Base-by-base conservation (phyloP, 306 rosid genomes). In the Gynostemma pentaphyllum region DNA sequence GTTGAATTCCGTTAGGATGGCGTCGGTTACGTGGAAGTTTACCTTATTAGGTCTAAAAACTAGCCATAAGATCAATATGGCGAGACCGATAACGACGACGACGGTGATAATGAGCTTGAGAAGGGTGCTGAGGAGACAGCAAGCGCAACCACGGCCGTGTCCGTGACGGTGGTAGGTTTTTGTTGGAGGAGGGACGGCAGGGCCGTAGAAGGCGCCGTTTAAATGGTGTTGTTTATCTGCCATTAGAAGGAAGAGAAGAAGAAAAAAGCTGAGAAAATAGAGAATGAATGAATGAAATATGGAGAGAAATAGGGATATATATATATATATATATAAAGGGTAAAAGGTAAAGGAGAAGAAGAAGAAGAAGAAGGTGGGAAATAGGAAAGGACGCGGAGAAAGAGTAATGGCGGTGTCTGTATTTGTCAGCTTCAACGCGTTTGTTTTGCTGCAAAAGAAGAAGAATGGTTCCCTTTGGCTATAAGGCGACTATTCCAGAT, bases 1-100 rank as follows among this genome's bases (percentile, higher is more conserved):
- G 70, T 39, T 44, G 78, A 77, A 72, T 42, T 72, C 53, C 4
- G 78, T 68, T 15, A 77, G 72, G 27, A 41, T 12, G 2, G 78
- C 81, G 9, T 65, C 64, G 11, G 67, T 68, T 30, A 72, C 75
- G 28, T 72, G 34, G 24, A 77, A 69, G 34, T 65, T 66, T 28
- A 77, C 10, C 68, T 42, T 37, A 9, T 32, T 32, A 14, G 78
- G 78, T 15, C 74, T 44, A 39, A 72, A 36, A 21, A 73, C 18
- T 41, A 64, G 61, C 68, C 74, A 73, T 36, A 77, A 64, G 67
- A 77, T 30, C 49, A 77, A 36, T 0, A 49, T 16, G 26, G 44
- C 59, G 32, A 77, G 42, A 16, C 62, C 49, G 0, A 60, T 77
- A 1, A 26, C 30, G 34, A 83, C 34, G 64, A 82, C 1, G 51